Evolutionary conservation across 2,329 filamentous ascomycete genomes (phyloP).

Genomic region (Aaosphaeria pasadenensis): DNA sequence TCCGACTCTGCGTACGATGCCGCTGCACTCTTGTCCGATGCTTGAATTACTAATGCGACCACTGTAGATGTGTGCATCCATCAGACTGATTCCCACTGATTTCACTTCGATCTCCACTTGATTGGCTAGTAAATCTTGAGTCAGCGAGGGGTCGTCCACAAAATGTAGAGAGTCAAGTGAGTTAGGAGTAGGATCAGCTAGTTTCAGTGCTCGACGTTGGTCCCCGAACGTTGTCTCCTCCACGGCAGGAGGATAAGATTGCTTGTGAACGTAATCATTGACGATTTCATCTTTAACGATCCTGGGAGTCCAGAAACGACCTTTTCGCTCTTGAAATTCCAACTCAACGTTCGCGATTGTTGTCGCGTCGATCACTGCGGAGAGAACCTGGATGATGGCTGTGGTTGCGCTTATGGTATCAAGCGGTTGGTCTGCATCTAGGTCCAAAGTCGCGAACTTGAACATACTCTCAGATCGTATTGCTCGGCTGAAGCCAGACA

Average conservation of each 20-base stretch:
- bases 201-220: slow-evolving; percentile 10
- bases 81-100: slow-evolving; percentile 7
- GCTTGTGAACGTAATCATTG: slow-evolving; percentile 20
- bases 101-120: slow-evolving; percentile 36
- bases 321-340: slow-evolving; percentile 16
- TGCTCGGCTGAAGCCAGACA: slow-evolving; percentile 8
- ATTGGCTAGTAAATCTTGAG: slow-evolving; percentile 7
- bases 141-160: too few species aligned
- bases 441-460: slow-evolving; percentile 5
- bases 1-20: slow-evolving; percentile 11
- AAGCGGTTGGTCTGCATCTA: slow-evolving; percentile 8
- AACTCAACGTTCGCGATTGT: slow-evolving; percentile 6
- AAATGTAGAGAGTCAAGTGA: slow-evolving; percentile 14
- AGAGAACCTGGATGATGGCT: slow-evolving; percentile 13
- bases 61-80: slow-evolving; percentile 9
- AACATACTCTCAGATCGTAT: slow-evolving; percentile 7
- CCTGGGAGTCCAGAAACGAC: slow-evolving; percentile 12
- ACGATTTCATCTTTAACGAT: slow-evolving; percentile 14
- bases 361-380: slow-evolving; percentile 2
- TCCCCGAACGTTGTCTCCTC: slow-evolving; percentile 12
- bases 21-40: slow-evolving; percentile 15
- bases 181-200: slow-evolving; percentile 11
- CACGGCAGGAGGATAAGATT: slow-evolving; percentile 13
- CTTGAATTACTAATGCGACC: slow-evolving; percentile 16
- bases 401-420: slow-evolving; percentile 1